Evolutionary conservation across 2,329 filamentous ascomycete genomes (phyloP), one percentile per base, ranked within the genome.

Genomic region (Penicillium psychrosexuale): DNA sequence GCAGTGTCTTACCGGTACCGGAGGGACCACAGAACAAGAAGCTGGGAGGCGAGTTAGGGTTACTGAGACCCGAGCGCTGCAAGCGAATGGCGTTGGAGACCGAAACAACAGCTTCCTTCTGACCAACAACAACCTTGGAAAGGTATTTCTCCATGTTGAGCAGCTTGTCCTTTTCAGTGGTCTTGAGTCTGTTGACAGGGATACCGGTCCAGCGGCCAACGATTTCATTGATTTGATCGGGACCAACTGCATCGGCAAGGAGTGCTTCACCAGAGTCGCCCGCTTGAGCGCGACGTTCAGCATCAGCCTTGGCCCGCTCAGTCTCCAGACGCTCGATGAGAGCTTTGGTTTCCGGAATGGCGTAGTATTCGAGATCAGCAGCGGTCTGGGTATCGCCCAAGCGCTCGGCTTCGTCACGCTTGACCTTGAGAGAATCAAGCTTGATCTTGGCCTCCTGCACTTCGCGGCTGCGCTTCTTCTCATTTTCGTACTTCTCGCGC

Each of bases 21-120:
- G 93, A 97, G 13, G 94, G 94, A 79, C 94, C 94, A 69, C 94
- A 97, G 84, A 99, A 99, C 55, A 99, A 83, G 86, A 99, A 99
- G 70, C 91, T 96, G 3, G 94, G 94, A 27, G 94, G 94, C 68
- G 96, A 91, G 72, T 97, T 97, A 30, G 94, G 94, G 72, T 99
- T 99, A 76, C 84, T 85, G 40, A 99, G 88, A 55, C 94, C 94
- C 52, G 94, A 97, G 61, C 94, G 87, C 74, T 97, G 93, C 38
- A 99, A 83, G 61, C 94, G 87, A 69, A 99, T 99, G 50, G 94
- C 91, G 68, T 99, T 97, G 51, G 93, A 93, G 31, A 99, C 94
- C 1, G 92, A 91, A 53, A 84, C 83, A 46, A 97, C 94, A 31
- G 94, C 94, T 77, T 99, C 94, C 71, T 86, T 91, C 76, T 99